A percentile compares a stretch with the other conserved stretches of the same genome.
Conservation (phyloP, 2,329 filamentous ascomycete genomes). For the Claviceps maximensis region DNA sequence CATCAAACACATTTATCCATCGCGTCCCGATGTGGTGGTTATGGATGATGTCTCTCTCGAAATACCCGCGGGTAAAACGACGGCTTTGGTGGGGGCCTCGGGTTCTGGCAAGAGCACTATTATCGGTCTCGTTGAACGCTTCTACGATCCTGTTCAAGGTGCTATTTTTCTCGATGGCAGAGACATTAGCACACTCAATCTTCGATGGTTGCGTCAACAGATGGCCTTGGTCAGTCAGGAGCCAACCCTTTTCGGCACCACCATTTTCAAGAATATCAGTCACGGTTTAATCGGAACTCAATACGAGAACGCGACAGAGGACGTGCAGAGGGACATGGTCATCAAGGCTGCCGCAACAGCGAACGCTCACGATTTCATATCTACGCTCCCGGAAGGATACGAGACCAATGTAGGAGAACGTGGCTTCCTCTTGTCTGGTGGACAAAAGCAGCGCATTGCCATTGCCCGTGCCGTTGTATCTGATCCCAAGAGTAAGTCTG, state of each 20-base stretch:
- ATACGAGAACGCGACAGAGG: constrained; percentile 51
- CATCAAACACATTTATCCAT: constrained; percentile 90
- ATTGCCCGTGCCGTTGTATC: constrained; percentile 85
- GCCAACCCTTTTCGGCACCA: constrained; percentile 77
- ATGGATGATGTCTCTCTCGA: constrained; percentile 71
- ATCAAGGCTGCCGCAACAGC: constrained; percentile 76
- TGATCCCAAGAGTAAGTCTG: constrained; percentile 57
- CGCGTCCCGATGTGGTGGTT: constrained; percentile 75
- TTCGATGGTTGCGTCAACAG: constrained; percentile 83
- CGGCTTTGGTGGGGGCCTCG: constrained; percentile 84
- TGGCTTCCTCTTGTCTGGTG: constrained; percentile 82
- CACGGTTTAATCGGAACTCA: constrained; percentile 79
- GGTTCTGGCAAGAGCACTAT: constrained; percentile 93
- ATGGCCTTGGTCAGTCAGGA: constrained; percentile 91
- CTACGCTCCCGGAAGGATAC: constrained; percentile 70
- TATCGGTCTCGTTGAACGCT: constrained; percentile 82
- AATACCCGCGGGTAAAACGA: constrained; percentile 82
- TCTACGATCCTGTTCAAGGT: constrained; percentile 81
- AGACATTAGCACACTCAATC: constrained; percentile 68
- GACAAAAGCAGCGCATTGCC: constrained; percentile 93
- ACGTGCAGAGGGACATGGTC: constrained; percentile 58
- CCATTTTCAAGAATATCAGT: constrained; percentile 81
- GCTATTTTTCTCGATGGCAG: constrained; percentile 68
- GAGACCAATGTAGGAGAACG: constrained; percentile 92
- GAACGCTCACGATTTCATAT: constrained; percentile 89